Conservation (phyloP, 2,329 filamentous ascomycete species). For the Aspergillus aculeatinus region DNA sequence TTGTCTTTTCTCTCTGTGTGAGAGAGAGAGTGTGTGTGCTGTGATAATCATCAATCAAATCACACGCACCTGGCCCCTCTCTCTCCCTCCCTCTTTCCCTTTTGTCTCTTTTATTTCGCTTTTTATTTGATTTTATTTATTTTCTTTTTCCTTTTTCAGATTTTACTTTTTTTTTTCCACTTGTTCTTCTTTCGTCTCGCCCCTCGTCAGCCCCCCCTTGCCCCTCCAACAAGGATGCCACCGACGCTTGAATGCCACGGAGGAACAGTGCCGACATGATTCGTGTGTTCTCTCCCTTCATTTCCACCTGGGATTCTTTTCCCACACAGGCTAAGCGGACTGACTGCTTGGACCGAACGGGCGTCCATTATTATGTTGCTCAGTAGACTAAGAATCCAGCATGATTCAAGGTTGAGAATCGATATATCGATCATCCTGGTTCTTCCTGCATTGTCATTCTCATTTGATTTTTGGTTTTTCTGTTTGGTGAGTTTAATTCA, state of each 20-base stretch:
- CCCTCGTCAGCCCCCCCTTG: slow-evolving; percentile 22
- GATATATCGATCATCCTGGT: not conserved
- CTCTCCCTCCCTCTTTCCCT: not conserved
- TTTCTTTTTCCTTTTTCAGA: not conserved
- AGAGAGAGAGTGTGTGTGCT: not conserved
- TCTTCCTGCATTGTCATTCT: not conserved
- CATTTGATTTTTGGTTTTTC: slow-evolving; percentile 8
- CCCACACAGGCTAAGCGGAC: slow-evolving; percentile 4
- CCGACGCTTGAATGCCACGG: slow-evolving; percentile 21
- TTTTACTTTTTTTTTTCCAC: slow-evolving; percentile 1
- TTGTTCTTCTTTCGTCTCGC: not conserved
- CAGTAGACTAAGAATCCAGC: no score
- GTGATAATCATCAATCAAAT: not conserved
- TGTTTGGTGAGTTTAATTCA: slow-evolving; percentile 2
- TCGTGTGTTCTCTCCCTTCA: slow-evolving; percentile 23
- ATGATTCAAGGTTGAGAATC: not conserved
- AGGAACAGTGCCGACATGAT: slow-evolving; percentile 16
- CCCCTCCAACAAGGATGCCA: slow-evolving; percentile 25
- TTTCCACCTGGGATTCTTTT: slow-evolving; percentile 23
- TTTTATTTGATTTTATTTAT: slow-evolving; percentile 8
- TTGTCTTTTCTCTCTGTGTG: not conserved
- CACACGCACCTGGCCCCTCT: slow-evolving; percentile 12
- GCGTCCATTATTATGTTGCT: not conserved
- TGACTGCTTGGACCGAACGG: not conserved
- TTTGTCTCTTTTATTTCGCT: not conserved